Evolutionary conservation across 176 grass and related monocot genomes (phyloP), one percentile per base, ranked within the genome.

Genomic region (Zea luxurians): DNA sequence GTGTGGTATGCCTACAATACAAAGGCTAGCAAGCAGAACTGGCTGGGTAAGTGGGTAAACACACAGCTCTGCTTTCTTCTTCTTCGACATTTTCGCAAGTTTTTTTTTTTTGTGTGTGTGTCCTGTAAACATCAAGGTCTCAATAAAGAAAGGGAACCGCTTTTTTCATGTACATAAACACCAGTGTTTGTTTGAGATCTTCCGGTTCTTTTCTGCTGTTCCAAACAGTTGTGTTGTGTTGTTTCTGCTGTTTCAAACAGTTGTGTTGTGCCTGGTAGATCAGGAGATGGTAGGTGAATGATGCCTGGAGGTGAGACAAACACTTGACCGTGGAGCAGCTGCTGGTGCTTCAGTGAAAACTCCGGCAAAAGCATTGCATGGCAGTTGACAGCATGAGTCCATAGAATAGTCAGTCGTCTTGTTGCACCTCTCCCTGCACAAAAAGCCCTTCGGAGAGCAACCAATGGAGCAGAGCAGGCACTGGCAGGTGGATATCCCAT

Each of bases 91-190:
- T 80, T 58, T 10, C 27, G 35, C 3, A 49, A 40, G 58, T 70
- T 48, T 80, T 80, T 27, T 27, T 27, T n/a, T n/a, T n/a, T n/a
- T 27, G 27, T 27, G 27, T 27, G 27, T 43, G 61, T 68, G 86
- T 84, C 63, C 6, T 84, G 81, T 88, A 88, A 84, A 64, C 13
- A 36, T 76, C 59, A 64, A 75, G 38, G 13, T 71, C 46, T 7
- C 7, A 66, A 76, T 88, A 71, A 88, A 83, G 5, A 60, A 48
- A 35, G 47, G 4, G 12, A 65, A 12, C 41, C 53, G 10, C 76
- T 66, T 55, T 87, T n/a, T 82, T 71, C 79, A 4, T 54, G 69
- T 69, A 77, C 18, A 37, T 41, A 78, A 44, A 61, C 48, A 77
- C 10, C 48, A 48, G 15, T 37, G 44, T 50, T 71, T 64, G 34